phyloP scores from a whole-genome alignment of 768 basidiomycete genomes.

The Mycena pura region DNA sequence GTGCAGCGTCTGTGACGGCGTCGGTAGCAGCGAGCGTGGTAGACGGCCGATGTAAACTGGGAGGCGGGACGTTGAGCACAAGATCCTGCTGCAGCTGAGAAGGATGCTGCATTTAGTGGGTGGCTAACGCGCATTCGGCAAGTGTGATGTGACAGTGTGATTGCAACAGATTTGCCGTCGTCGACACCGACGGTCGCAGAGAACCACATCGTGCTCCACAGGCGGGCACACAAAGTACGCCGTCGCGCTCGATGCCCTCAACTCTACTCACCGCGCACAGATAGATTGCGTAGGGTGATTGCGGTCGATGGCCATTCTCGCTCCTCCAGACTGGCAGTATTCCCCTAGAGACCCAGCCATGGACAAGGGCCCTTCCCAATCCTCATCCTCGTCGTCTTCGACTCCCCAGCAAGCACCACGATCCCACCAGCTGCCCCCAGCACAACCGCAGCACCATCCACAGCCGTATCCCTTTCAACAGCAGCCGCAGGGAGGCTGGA shows the following conservation, averaged over 20 bases:
- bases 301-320: constrained; percentile 80
- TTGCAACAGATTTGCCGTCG: constrained; percentile 6
- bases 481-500: constrained; percentile 75
- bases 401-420: constrained; percentile 56
- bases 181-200: background rate
- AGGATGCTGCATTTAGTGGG: no score
- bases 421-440: constrained; percentile 45
- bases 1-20: no score
- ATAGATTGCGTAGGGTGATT: background rate
- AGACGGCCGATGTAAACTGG: no score
- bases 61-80: no score
- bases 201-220: background rate
- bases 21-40: no score
- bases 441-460: constrained; percentile 44
- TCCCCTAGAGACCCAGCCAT: constrained; percentile 68
- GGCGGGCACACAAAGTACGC: constrained; percentile 3
- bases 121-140: background rate
- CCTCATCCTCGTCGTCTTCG: constrained; percentile 41
- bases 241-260: background rate
- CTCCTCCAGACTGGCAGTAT: constrained; percentile 75
- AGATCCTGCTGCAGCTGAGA: no score
- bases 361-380: constrained; percentile 54
- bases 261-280: background rate
- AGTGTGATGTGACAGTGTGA: constrained; percentile 12
- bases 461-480: constrained; percentile 67